These are phyloP conservation scores for Pythium folliculosum DNA, from an alignment of 352 stramenopile genomes.

Conservation along the genomic window DNA sequence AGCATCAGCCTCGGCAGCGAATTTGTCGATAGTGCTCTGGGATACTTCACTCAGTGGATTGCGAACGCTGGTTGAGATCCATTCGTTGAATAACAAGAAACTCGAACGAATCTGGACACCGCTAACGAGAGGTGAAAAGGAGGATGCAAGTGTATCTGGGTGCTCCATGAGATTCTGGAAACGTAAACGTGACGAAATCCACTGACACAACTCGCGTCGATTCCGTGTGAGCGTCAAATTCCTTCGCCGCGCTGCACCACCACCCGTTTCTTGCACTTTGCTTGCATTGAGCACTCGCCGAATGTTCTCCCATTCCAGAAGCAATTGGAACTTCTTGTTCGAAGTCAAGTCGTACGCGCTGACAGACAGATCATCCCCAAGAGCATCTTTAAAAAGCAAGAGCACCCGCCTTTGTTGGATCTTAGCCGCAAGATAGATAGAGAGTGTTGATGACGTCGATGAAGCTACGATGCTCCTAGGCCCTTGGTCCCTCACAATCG, in stretches of 20 bases:
- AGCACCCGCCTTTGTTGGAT: slow-evolving; percentile 52
- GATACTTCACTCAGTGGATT: slow-evolving; percentile 39
- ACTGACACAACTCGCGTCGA: slow-evolving; percentile 45
- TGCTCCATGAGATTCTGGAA: slow-evolving; percentile 71
- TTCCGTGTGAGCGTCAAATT: slow-evolving; percentile 49
- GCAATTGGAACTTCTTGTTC: slow-evolving; percentile 43
- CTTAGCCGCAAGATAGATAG: slow-evolving; percentile 14
- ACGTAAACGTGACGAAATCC: slow-evolving; percentile 47
- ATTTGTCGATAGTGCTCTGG: slow-evolving; percentile 21
- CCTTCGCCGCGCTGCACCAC: neutral
- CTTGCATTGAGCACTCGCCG: slow-evolving; percentile 33
- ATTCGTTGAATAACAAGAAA: slow-evolving; percentile 54
- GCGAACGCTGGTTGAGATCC: slow-evolving; percentile 45
- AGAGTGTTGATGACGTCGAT: neutral
- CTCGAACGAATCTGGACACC: slow-evolving; percentile 52
- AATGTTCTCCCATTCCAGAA: slow-evolving; percentile 54
- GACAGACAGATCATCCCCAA: slow-evolving; percentile 46
- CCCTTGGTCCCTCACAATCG: neutral
- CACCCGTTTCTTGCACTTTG: neutral
- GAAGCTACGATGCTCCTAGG: neutral
- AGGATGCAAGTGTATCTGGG: slow-evolving; percentile 39
- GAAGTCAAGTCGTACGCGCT: slow-evolving; percentile 42
- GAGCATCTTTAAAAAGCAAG: slow-evolving; percentile 43
- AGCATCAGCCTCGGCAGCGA: slow-evolving; percentile 37
- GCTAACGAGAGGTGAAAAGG: slow-evolving; percentile 40